Conservation (phyloP, 257 asterid species). For the Perilla frutescens region DNA sequence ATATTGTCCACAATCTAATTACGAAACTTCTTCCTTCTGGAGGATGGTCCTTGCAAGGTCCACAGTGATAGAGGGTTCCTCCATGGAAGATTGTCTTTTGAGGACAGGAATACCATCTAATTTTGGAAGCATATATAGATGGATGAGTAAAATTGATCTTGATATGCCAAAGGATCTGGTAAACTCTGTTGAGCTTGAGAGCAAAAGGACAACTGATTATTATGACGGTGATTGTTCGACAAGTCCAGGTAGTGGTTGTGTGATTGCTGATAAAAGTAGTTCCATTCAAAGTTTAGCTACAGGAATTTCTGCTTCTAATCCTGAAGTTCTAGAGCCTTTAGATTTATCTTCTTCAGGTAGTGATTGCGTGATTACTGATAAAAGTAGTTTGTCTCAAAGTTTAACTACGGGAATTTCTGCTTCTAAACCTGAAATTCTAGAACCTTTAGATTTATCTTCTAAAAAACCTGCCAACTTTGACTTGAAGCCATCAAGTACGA, state of each 20-base stretch:
- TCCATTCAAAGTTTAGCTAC: slow-evolving; percentile 28
- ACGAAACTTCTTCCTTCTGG: slow-evolving; percentile 47
- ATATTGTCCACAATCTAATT: slow-evolving; percentile 40
- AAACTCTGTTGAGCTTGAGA: slow-evolving; percentile 35
- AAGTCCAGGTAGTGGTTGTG: slow-evolving; percentile 34
- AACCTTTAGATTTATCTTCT: slow-evolving; percentile 34
- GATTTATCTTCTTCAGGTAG: slow-evolving; percentile 30
- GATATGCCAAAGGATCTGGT: slow-evolving; percentile 39
- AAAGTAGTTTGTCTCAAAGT: slow-evolving; percentile 35
- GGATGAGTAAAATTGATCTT: slow-evolving; percentile 58
- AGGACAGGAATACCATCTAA: slow-evolving; percentile 39
- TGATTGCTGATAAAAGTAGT: slow-evolving; percentile 33
- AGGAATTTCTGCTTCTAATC: slow-evolving; percentile 36
- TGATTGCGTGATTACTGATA: slow-evolving; percentile 27
- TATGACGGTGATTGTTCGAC: background rate
- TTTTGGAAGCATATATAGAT: slow-evolving; percentile 45
- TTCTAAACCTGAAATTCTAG: slow-evolving; percentile 35
- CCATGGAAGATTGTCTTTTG: slow-evolving; percentile 30
- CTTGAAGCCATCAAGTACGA: slow-evolving; percentile 33
- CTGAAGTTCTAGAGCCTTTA: slow-evolving; percentile 34
- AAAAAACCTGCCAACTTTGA: slow-evolving; percentile 37
- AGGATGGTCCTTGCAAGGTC: slow-evolving; percentile 42
- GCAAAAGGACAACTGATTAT: slow-evolving; percentile 34
- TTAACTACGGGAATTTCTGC: slow-evolving; percentile 31
- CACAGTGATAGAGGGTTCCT: slow-evolving; percentile 33